Percentiles rank a stretch among this genome's conserved stretches.
These are phyloP conservation scores for Lipomyces lipofer DNA, from an alignment of 805 yeast genomes.

Conservation along the genomic window DNA sequence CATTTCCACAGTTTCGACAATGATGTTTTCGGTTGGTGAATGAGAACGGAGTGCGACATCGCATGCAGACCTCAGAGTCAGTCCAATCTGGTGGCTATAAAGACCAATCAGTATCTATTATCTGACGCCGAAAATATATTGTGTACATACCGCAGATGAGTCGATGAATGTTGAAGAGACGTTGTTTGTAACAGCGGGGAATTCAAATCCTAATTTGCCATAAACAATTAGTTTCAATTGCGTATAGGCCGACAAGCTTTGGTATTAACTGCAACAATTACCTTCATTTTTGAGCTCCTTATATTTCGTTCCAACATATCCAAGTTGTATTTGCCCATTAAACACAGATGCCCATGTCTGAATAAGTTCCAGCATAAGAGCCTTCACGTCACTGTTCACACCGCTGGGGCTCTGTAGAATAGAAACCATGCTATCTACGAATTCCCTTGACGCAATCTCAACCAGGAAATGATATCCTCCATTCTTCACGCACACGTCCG, in stretches of 20 bases:
- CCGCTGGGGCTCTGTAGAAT: constrained; percentile 42
- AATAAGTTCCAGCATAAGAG: constrained; percentile 59
- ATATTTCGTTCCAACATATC: constrained; percentile 64
- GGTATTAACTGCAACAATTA: not conserved
- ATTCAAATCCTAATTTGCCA: constrained; percentile 36
- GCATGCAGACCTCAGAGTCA: constrained; percentile 93
- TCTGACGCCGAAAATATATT: not conserved
- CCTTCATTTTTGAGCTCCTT: constrained; percentile 61
- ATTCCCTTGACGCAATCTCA: constrained; percentile 81
- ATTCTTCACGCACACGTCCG: constrained; percentile 87
- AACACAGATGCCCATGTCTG: constrained; percentile 80
- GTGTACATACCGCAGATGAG: constrained; percentile 57
- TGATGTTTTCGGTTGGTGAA: constrained; percentile 91
- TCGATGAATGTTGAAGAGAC: constrained; percentile 58
- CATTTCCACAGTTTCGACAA: constrained; percentile 97
- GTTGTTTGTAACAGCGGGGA: constrained; percentile 32
- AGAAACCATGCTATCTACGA: constrained; percentile 70
- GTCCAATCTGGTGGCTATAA: constrained; percentile 89
- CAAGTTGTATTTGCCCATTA: constrained; percentile 62
- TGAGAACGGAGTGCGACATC: constrained; percentile 77
- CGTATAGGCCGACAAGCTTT: not conserved
- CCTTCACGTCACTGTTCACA: constrained; percentile 56
- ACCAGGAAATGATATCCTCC: constrained; percentile 83
- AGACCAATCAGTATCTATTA: not conserved
- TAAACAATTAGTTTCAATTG: not conserved